Evolutionary conservation across 495 filamentous ascomycete species (phyloP), one percentile per base, ranked within the genome.

Genomic region (Neurospora sp.): DNA sequence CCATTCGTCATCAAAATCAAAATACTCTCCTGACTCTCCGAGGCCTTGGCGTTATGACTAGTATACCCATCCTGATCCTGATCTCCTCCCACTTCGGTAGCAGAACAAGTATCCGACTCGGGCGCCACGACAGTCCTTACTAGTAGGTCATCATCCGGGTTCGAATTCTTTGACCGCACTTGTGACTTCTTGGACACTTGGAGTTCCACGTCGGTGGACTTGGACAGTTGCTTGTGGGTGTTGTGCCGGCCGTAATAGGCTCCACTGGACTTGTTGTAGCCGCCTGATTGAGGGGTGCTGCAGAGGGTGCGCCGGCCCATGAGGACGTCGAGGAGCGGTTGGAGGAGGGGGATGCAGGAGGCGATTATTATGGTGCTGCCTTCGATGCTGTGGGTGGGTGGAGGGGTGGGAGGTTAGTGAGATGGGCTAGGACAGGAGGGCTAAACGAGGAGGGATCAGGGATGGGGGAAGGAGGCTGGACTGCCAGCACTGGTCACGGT

Each of bases 281-380:
- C 12, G 27, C 27, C 14, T 61, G 53, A 35, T 35, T 31, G 5
- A 0, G 53, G 53, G 12, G 53, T 61, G 27, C 53, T 61, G 53
- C 53, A 61, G 14, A 61, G 53, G 27, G 53, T 61, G 22, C 53
- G 27, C 5, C 53, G 22, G 12, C 53, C 53, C 53, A 61, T 27
- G 27, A 61, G 12, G 27, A 61, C 53, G 27, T 86, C 82, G 72
- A 81, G 73, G 0, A 87, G 70, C 0, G 86, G 86, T 39, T 81
- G 74, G 3, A 87, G 78, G 61, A 85, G 79, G 8, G 85, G 85
- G 69, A 87, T 84, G 74, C 83, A 86, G 37, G 84, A 80, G 16
- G 85, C 85, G 40, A 86, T 83, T 72, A 85, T 84, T 72, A 86
- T 78, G 39, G 81, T 79, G 75, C 82, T 83, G 20, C 81, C 83